Base-by-base conservation (phyloP, 169 alveolate genomes). In the Babesia gibsoni region DNA sequence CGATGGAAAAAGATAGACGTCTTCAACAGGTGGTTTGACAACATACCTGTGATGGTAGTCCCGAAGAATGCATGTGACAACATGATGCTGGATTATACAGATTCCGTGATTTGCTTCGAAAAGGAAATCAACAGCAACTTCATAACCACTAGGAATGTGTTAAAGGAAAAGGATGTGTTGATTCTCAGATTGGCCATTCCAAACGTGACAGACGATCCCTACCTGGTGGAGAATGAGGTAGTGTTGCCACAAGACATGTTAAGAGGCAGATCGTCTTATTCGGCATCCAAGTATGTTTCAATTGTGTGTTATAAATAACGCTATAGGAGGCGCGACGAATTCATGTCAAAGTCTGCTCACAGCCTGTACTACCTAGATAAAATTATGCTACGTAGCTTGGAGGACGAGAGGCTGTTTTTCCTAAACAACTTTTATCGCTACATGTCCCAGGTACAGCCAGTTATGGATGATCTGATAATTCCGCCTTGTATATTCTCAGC, bases 31-130 rank as follows among this genome's bases (percentile, higher is more conserved):
- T 93, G 91, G 32, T 80, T 90, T 49, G 90, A 96, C 52, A 92
- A 91, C 69, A 91, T 93, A 67, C 90, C 94, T 20, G 94, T 96
- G 84, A 66, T 96, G 41, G 77, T 94, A n/a, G 89, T 97, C 29
- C 95, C 99, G 0, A 84, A 97, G 67, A 98, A 98, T 16, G 99
- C 99, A 1, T 98, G 98, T 0, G 84, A 95, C 9, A 98, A 98
- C 27, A 94, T 96, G 35, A 96, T 94, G 53, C 83, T 96, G 39
- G 95, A 96, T 20, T 94, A 95, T 25, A 98, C 99, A 16, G 99
- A 96, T 79, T 94, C 98, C 9, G 99, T 96, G 14, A 94, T 39
- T 12, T 39, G 46, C 46, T 39, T 39, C 16, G 46, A 39, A 16
- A 16, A 39, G 46, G 46, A 16, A 12, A 39, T 39, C 10, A 39